Base-by-base conservation (phyloP, 441 rosid genomes). In the Pelargonium fulgidum region DNA sequence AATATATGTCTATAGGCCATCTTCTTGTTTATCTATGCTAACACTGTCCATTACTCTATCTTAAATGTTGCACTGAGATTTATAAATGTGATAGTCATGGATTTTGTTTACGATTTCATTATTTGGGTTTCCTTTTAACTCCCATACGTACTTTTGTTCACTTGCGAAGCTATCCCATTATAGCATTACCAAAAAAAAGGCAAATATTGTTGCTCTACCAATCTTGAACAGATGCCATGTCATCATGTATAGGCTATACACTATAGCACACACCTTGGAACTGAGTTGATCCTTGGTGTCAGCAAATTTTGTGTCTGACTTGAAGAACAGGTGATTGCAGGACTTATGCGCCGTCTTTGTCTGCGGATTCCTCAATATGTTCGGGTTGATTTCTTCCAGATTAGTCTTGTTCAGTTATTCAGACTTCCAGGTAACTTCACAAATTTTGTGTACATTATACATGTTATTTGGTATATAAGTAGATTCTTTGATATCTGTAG, bases 361-460 rank as follows among this genome's bases (percentile, higher is more conserved):
- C 64, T 71, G 5, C 26, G 19, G 64, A 71, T 70, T 64, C 64
- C 73, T 64, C 68, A 63, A 12, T 64, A 52, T 19, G 64, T 64
- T 16, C 26, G 63, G 50, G 68, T 70, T 64, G 73, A 70, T 61
- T 42, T 14, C 52, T 7, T 70, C 63, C 73, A 63, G 36, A 64
- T 70, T 19, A 64, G 50, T 64, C 62, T 70, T 70, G 13, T 9
- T 70, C 64, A 50, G 20, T 70, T 50, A 39, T 50, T 12, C 41
- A 39, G 73, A 20, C 36, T 4, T 58, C 33, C 61, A 26, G 74
- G 74, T 52, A 54, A 22, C 52, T 41, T 24, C 48, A 61, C 68
- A n/a, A 20, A 29, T 26, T 33, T 50, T 63, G 19, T 20, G 48
- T 45, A 3, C 22, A 16, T 62, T 59, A 3, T 16, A 45, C 17